A percentile compares a stretch with the other conserved stretches of the same genome.
Evolutionary conservation across 257 asterid genomes (phyloP).

Genomic region (Scutellaria minor): DNA sequence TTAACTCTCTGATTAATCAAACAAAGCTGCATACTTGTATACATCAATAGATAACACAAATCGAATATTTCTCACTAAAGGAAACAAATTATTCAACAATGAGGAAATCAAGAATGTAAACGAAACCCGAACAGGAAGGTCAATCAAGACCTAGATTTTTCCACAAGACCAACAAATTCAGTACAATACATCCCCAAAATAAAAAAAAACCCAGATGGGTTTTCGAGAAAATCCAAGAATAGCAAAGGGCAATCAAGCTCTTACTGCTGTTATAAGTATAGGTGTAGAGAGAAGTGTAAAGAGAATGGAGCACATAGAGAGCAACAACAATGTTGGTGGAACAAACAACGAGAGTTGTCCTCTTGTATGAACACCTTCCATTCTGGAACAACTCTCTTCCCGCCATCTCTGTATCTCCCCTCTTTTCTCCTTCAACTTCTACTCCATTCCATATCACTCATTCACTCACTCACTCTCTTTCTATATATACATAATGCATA

Average conservation of each 20-base stretch:
- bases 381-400: constrained; percentile 67
- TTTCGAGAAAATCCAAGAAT: constrained; percentile 17
- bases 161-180: too few relatives aligned
- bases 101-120: too few relatives aligned
- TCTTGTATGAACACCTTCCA: constrained; percentile 83
- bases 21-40: too few relatives aligned
- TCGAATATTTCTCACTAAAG: too few relatives aligned
- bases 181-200: too few relatives aligned
- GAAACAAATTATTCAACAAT: too few relatives aligned
- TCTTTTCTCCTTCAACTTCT: constrained; percentile 44
- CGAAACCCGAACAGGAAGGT: too few relatives aligned
- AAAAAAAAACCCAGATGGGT: too few relatives aligned
- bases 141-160: too few relatives aligned
- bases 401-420: constrained; percentile 59
- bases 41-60: too few relatives aligned
- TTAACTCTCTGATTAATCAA: too few relatives aligned
- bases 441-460: constrained; percentile 52
- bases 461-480: constrained; percentile 36
- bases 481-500: neutral
- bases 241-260: constrained; percentile 29
- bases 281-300: constrained; percentile 67
- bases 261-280: constrained; percentile 64
- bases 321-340: constrained; percentile 75
- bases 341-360: constrained; percentile 66
- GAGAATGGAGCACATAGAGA: constrained; percentile 76